Conservation (phyloP, 768 basidiomycete species). For the Tricholoma bakamatsutake region DNA sequence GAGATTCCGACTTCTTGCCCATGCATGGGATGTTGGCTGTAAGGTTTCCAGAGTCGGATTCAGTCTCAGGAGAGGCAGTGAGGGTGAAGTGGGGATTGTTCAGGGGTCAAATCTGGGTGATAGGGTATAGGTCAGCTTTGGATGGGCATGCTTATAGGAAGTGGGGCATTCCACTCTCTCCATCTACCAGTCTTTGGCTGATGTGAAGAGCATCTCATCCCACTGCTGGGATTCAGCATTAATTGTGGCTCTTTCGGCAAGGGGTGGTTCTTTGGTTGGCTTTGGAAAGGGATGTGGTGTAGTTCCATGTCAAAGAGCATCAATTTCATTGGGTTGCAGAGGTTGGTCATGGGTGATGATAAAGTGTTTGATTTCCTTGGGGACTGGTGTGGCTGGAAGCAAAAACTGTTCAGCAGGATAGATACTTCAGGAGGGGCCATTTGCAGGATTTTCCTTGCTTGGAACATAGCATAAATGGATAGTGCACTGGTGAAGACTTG, state of each 20-base stretch:
- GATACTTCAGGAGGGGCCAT: neutral
- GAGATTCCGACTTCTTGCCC: neutral
- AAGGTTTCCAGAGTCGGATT: slow-evolving; percentile 20
- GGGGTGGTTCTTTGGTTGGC: neutral
- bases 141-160: neutral
- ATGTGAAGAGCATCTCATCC: neutral
- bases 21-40: slow-evolving; percentile 16
- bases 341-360: neutral
- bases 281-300: neutral
- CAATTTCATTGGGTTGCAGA: neutral
- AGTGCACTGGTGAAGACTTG: neutral
- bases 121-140: neutral
- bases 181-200: neutral
- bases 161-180: neutral
- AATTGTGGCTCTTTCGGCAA: neutral
- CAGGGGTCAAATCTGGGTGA: neutral
- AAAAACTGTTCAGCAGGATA: neutral
- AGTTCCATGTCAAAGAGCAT: neutral
- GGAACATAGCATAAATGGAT: neutral
- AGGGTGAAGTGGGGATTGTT: slow-evolving; percentile 15
- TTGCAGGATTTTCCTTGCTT: neutral
- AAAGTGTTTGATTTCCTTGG: too few species aligned
- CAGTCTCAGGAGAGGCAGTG: slow-evolving; percentile 21
- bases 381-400: too few species aligned
- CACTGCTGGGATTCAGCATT: neutral